Percentiles rank a stretch among this genome's conserved stretches.
phyloP scores from a whole-genome alignment of 2,329 filamentous ascomycete species.

The Monosporascus sp. region DNA sequence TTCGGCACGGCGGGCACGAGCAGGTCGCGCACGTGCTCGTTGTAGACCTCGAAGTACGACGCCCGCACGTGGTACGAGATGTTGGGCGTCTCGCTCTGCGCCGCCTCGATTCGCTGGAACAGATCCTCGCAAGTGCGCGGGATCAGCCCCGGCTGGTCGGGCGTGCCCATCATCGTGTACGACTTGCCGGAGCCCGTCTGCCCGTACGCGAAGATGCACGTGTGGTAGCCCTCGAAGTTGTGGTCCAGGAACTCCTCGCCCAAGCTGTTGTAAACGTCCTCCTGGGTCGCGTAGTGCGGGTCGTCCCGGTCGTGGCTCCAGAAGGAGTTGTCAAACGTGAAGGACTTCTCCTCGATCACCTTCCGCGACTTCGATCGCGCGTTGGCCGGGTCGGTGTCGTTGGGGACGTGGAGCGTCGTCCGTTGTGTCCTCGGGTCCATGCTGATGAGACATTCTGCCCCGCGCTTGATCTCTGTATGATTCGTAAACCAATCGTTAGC shows the following conservation, averaged over 20 bases:
- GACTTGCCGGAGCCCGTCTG: slow-evolving; percentile 97
- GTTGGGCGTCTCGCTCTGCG: slow-evolving; percentile 73
- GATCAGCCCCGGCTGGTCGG: slow-evolving; percentile 83
- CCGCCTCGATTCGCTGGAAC: slow-evolving; percentile 83
- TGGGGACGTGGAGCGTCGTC: slow-evolving; percentile 73
- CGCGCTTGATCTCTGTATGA: slow-evolving; percentile 67
- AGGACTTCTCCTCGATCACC: slow-evolving; percentile 78
- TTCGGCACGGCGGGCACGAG: slow-evolving; percentile 67
- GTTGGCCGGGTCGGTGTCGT: slow-evolving; percentile 48
- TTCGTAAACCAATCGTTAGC: slow-evolving; percentile 6
- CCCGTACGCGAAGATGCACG: slow-evolving; percentile 97
- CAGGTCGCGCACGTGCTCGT: slow-evolving; percentile 94
- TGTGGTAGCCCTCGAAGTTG: slow-evolving; percentile 99
- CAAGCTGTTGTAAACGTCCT: slow-evolving; percentile 88
- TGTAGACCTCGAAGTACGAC: slow-evolving; percentile 99
- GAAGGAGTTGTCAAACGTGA: slow-evolving; percentile 97
- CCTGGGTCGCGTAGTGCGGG: slow-evolving; percentile 83
- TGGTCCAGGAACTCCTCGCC: slow-evolving; percentile 97
- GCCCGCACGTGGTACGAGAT: slow-evolving; percentile 96
- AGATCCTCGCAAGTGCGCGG: slow-evolving; percentile 93
- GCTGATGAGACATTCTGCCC: slow-evolving; percentile 76
- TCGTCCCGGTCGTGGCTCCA: slow-evolving; percentile 85
- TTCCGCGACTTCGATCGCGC: slow-evolving; percentile 62
- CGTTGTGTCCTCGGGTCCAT: slow-evolving; percentile 87
- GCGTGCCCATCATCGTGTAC: slow-evolving; percentile 94